Conservation (phyloP, 2,329 filamentous ascomycete genomes). For the Aspergillus sp. region DNA sequence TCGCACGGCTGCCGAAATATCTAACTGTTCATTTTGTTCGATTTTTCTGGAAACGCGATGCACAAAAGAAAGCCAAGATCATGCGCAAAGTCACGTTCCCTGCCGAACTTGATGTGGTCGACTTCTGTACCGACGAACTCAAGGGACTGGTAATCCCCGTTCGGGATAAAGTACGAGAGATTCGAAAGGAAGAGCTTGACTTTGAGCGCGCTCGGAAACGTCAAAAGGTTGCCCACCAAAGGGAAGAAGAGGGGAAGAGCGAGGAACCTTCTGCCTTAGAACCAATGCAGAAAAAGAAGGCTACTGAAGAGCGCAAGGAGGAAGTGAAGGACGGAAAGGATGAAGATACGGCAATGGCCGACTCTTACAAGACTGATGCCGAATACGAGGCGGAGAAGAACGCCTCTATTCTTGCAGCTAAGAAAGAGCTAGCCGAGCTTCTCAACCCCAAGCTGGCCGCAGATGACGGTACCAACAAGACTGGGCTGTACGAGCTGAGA, state of each 20-base stretch:
- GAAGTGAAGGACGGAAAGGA: conserved; percentile 56
- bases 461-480: conserved; percentile 86
- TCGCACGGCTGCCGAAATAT: conserved; percentile 89
- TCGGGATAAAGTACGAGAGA: conserved; percentile 92
- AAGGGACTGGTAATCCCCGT: conserved; percentile 81
- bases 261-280: conserved; percentile 37
- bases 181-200: conserved; percentile 93
- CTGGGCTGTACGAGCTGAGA: conserved; percentile 89
- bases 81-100: conserved; percentile 98
- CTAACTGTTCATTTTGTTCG: conserved; percentile 95
- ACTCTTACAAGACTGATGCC: conserved; percentile 86
- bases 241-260: conserved; percentile 51
- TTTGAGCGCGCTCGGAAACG: conserved; percentile 88
- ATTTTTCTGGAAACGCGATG: conserved; percentile 96
- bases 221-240: conserved; percentile 69
- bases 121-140: conserved; percentile 92
- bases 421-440: conserved; percentile 81
- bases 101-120: conserved; percentile 84
- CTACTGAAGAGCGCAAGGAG: conserved; percentile 51
- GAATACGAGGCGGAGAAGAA: conserved; percentile 85
- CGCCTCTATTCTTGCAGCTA: conserved; percentile 71
- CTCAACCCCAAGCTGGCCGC: conserved; percentile 72
- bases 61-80: conserved; percentile 98
- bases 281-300: conserved; percentile 50
- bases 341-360: conserved; percentile 70